Percentiles rank a stretch among this genome's conserved stretches.
phyloP scores from a whole-genome alignment of 176 grass and related monocot genomes.

The Alloteropsis semialata region DNA sequence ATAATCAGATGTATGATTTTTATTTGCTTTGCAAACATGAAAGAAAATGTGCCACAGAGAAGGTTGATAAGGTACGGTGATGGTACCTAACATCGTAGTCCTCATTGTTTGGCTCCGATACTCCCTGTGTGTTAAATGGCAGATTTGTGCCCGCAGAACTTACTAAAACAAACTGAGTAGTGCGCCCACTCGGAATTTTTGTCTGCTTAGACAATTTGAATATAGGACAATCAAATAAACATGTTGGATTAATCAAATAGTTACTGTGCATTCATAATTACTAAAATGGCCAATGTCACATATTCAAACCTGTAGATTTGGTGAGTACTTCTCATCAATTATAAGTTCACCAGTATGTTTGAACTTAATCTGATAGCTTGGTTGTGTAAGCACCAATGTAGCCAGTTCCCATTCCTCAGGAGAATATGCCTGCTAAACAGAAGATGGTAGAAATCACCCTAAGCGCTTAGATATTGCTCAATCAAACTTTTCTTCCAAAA shows the following conservation, averaged over 20 bases:
- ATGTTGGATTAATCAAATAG: background rate
- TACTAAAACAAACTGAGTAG: conserved; percentile 80
- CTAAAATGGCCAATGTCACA: background rate
- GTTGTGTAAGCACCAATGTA: conserved; percentile 48
- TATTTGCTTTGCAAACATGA: conserved; percentile 14
- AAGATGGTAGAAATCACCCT: conserved; percentile 8
- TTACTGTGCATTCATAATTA: background rate
- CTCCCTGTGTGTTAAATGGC: conserved; percentile 62
- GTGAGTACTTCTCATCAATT: conserved; percentile 79
- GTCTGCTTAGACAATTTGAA: conserved; percentile 43
- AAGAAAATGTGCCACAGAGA: background rate
- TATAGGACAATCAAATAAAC: conserved; percentile 27
- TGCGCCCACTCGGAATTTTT: conserved; percentile 81
- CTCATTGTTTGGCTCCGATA: conserved; percentile 34
- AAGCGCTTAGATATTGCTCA: background rate
- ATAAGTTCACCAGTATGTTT: conserved; percentile 41
- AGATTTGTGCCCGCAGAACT: conserved; percentile 58
- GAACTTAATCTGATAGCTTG: conserved; percentile 57
- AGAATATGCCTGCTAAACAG: conserved; percentile 44
- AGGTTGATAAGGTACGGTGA: background rate
- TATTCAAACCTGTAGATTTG: conserved; percentile 55
- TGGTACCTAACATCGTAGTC: conserved; percentile 65
- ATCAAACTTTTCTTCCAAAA: background rate
- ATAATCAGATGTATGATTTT: conserved; percentile 18
- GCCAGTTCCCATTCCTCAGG: conserved; percentile 57